Conservation (phyloP, 176 grass and related monocot genomes). For the Zizania latifolia region DNA sequence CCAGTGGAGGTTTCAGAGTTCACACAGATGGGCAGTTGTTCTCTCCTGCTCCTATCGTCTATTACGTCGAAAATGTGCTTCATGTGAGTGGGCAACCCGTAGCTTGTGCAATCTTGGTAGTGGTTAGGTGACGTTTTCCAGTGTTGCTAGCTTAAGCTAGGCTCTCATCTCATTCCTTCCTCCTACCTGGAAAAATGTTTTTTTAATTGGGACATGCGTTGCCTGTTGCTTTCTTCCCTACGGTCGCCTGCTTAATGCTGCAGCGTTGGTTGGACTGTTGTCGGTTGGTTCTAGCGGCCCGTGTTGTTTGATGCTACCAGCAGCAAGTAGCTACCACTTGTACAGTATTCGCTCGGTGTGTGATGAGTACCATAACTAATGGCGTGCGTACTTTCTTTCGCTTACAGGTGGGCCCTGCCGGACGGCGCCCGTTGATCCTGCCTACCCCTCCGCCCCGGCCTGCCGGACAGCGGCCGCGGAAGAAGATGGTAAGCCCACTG, state of each 20-base stretch:
- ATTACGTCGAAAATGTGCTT: background rate
- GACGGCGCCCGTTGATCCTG: slow-evolving; percentile 13
- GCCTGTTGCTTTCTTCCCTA: slow-evolving; percentile 12
- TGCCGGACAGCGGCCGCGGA: slow-evolving; percentile 37
- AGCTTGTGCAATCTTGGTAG: slow-evolving; percentile 6
- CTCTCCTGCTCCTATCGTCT: background rate
- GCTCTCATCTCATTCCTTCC: background rate
- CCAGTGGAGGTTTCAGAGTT: too few species aligned
- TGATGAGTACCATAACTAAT: background rate
- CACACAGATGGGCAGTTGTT: background rate
- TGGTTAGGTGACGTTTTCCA: background rate
- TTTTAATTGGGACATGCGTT: slow-evolving; percentile 1
- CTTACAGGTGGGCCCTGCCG: slow-evolving; percentile 14
- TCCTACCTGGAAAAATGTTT: background rate
- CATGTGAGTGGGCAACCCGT: background rate
- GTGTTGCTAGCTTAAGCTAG: background rate
- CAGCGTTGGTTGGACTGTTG: background rate
- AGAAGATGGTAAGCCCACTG: slow-evolving; percentile 48
- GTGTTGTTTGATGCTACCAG: background rate
- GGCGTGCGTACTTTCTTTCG: background rate
- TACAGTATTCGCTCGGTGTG: background rate
- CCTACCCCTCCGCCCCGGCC: slow-evolving; percentile 29
- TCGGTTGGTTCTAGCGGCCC: background rate
- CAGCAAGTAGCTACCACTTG: background rate
- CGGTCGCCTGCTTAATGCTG: background rate